Conservation (phyloP, 352 stramenopile genomes). For the Phytophthora macrochlamydospora region DNA sequence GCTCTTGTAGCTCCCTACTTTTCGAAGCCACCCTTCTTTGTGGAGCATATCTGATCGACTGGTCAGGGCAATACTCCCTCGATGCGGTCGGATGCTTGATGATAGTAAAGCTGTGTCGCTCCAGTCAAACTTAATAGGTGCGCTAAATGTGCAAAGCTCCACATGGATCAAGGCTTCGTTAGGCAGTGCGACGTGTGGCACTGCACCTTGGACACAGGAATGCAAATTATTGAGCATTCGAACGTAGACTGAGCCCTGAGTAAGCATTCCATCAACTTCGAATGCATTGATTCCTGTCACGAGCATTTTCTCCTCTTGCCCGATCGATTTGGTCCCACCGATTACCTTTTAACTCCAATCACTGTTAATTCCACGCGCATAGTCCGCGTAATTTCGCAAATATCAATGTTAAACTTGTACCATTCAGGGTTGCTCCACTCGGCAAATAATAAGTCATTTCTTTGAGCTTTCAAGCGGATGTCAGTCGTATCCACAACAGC, state of each 20-base stretch:
- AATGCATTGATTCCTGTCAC: slow-evolving; percentile 82
- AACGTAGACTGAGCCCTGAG: slow-evolving; percentile 62
- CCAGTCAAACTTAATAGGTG: slow-evolving; percentile 76
- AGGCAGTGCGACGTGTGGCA: slow-evolving; percentile 67
- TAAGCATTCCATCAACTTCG: slow-evolving; percentile 67
- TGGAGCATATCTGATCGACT: slow-evolving; percentile 44
- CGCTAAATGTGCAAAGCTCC: slow-evolving; percentile 60
- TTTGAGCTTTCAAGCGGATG: slow-evolving; percentile 66
- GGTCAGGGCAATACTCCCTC: slow-evolving; percentile 24
- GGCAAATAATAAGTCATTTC: slow-evolving; percentile 65
- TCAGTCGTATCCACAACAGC: slow-evolving; percentile 64
- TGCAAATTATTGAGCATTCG: slow-evolving; percentile 81
- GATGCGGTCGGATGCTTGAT: slow-evolving; percentile 22
- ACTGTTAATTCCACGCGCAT: slow-evolving; percentile 78
- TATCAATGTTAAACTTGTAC: slow-evolving; percentile 78
- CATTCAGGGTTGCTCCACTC: slow-evolving; percentile 75
- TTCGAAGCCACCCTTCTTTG: slow-evolving; percentile 83
- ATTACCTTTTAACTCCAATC: slow-evolving; percentile 67
- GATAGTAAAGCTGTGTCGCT: slow-evolving; percentile 22
- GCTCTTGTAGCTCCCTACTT: slow-evolving; percentile 63
- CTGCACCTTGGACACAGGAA: slow-evolving; percentile 59
- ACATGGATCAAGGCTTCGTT: slow-evolving; percentile 71
- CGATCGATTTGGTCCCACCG: slow-evolving; percentile 21
- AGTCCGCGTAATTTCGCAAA: slow-evolving; percentile 69
- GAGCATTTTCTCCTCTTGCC: slow-evolving; percentile 64